A percentile compares a stretch with the other conserved stretches of the same genome.
These are phyloP conservation scores for Picea glauca DNA, from an alignment of 75 land plant species.

Conservation along the genomic window DNA sequence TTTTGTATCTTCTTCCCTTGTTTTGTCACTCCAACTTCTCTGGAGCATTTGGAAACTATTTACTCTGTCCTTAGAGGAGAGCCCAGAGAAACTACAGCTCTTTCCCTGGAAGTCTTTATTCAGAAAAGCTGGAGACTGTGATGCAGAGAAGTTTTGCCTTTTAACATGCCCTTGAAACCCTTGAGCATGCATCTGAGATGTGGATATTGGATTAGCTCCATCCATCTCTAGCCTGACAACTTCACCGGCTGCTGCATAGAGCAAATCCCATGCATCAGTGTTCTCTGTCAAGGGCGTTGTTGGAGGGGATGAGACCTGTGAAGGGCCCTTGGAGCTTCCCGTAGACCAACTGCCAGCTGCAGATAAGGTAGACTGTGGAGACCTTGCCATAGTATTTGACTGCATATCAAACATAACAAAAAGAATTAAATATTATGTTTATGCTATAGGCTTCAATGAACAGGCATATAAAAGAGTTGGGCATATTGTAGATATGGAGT, in stretches of 20 bases:
- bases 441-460: background rate
- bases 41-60: constrained; percentile 1
- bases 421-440: background rate
- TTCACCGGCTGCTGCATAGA: constrained; percentile 60
- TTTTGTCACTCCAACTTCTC: constrained; percentile 6
- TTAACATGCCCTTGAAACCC: constrained; percentile 15
- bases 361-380: constrained; percentile 63
- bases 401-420: constrained; percentile 5
- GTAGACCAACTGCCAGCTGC: constrained; percentile 19
- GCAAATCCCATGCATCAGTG: constrained; percentile 37
- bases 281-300: constrained; percentile 21
- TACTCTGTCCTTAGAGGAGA: background rate
- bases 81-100: background rate
- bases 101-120: constrained; percentile 3
- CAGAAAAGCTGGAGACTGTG: background rate
- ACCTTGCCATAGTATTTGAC: constrained; percentile 24
- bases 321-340: constrained; percentile 35
- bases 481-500: background rate
- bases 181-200: background rate
- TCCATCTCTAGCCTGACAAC: constrained; percentile 34
- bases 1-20: constrained; percentile 13
- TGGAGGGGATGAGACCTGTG: constrained; percentile 47
- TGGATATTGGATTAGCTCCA: constrained; percentile 12
- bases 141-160: constrained; percentile 3
- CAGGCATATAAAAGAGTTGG: background rate